Conservation (phyloP, 306 rosid species). For the Vicia faba region DNA sequence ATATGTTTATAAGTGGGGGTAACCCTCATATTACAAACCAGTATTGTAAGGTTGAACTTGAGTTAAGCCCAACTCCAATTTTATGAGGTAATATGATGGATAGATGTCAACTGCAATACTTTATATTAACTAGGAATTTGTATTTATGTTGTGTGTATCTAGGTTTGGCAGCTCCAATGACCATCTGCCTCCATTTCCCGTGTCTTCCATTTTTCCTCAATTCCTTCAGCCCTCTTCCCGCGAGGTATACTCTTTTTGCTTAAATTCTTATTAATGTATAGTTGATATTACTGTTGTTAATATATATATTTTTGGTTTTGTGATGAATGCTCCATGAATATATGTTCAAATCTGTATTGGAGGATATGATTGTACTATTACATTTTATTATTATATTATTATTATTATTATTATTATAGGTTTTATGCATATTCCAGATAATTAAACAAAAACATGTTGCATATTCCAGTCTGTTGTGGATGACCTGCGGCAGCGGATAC, state of each 20-base stretch:
- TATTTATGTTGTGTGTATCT: conserved; percentile 18
- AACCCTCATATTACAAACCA: too few species aligned
- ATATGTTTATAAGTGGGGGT: too few species aligned
- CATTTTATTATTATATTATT: neutral
- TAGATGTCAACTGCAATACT: conserved; percentile 13
- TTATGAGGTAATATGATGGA: neutral
- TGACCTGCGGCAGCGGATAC: conserved; percentile 28
- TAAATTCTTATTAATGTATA: neutral
- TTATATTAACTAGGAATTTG: neutral
- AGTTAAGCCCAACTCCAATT: too few species aligned
- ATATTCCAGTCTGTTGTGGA: conserved; percentile 28
- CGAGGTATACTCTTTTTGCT: conserved; percentile 14
- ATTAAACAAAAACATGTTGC: conserved; percentile 8
- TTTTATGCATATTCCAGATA: conserved; percentile 6
- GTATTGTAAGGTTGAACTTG: too few species aligned
- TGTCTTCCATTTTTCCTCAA: conserved; percentile 24
- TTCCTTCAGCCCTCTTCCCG: conserved; percentile 26
- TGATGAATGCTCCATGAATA: conserved; percentile 9
- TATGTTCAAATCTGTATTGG: conserved; percentile 10
- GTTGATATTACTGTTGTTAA: neutral
- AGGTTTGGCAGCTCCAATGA: conserved; percentile 4
- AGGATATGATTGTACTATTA: neutral
- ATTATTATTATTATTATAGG: neutral
- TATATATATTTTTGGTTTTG: neutral
- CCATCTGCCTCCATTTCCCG: conserved; percentile 20